Evolutionary conservation across 768 basidiomycete species (phyloP).

Genomic region (Flagelloscypha sp.): DNA sequence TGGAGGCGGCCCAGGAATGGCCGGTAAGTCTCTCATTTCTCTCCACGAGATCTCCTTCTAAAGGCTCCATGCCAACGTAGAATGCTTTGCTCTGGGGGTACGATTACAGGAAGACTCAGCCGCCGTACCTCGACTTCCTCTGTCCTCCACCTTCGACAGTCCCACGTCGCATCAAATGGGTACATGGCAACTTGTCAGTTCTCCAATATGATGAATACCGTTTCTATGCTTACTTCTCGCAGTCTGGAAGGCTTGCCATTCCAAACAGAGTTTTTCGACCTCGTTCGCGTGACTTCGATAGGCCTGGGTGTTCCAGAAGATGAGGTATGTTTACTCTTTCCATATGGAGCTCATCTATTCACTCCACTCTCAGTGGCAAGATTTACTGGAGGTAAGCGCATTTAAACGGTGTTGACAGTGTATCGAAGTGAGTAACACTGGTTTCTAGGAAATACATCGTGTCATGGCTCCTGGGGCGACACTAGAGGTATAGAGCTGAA

Average conservation of each 20-base stretch:
- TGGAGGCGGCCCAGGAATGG: constrained; percentile 64
- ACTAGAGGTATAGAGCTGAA: constrained; percentile 44
- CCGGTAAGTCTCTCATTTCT: constrained; percentile 30
- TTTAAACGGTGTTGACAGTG: constrained; percentile 10
- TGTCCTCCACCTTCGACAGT: no score
- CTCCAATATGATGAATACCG: neutral
- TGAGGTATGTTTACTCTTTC: constrained; percentile 33
- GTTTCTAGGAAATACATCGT: constrained; percentile 53
- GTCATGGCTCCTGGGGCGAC: constrained; percentile 55
- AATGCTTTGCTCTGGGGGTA: constrained; percentile 49
- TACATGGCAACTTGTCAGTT: constrained; percentile 58
- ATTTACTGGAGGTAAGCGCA: constrained; percentile 47
- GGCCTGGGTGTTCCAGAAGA: constrained; percentile 68
- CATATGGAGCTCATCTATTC: constrained; percentile 7
- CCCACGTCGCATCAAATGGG: constrained; percentile 50
- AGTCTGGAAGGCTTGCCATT: constrained; percentile 65
- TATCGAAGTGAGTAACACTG: constrained; percentile 8
- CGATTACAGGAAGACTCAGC: constrained; percentile 50
- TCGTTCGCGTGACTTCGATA: constrained; percentile 54
- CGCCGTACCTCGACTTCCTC: constrained; percentile 30
- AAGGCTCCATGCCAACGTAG: constrained; percentile 23
- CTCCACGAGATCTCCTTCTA: constrained; percentile 1
- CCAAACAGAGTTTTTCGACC: constrained; percentile 47
- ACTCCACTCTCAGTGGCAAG: constrained; percentile 44
- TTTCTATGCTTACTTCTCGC: constrained; percentile 6